Percentiles rank a stretch among this genome's conserved stretches.
phyloP scores from a whole-genome alignment of 2,329 filamentous ascomycete species.

The Xenoacremonium recifei region DNA sequence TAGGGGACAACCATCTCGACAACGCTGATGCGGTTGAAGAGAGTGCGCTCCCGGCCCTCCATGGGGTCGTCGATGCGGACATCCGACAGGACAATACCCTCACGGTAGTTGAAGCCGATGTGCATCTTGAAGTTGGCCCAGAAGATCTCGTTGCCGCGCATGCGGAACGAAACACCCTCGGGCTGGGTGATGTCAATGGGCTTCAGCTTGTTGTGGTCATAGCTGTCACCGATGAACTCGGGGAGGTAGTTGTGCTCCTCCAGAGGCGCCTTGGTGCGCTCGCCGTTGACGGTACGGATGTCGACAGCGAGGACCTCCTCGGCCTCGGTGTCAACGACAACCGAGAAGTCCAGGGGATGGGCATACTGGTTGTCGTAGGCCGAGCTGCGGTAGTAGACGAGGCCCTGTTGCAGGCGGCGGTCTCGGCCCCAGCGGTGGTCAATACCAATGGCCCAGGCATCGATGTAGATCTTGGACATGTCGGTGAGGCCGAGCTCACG shows the following conservation, averaged over 20 bases:
- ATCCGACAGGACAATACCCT: slow-evolving; percentile 70
- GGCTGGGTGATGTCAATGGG: slow-evolving; percentile 40
- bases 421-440: slow-evolving; percentile 74
- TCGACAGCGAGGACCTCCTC: slow-evolving; percentile 48
- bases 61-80: slow-evolving; percentile 59
- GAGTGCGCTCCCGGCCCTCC: slow-evolving; percentile 44
- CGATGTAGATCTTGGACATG: slow-evolving; percentile 82
- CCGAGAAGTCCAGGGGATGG: slow-evolving; percentile 53
- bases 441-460: slow-evolving; percentile 83
- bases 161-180: slow-evolving; percentile 41
- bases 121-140: slow-evolving; percentile 71
- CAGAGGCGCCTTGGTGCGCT: slow-evolving; percentile 42
- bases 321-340: slow-evolving; percentile 43
- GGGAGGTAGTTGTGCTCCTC: slow-evolving; percentile 39
- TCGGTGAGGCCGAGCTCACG: slow-evolving; percentile 72
- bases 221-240: slow-evolving; percentile 33
- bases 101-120: slow-evolving; percentile 70
- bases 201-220: slow-evolving; percentile 34
- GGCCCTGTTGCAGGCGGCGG: slow-evolving; percentile 72
- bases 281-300: slow-evolving; percentile 41
- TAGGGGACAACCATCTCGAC: slow-evolving; percentile 74
- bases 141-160: slow-evolving; percentile 47
- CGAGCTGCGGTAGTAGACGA: slow-evolving; percentile 78
- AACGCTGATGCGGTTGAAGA: slow-evolving; percentile 67
- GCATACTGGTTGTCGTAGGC: slow-evolving; percentile 65